phyloP scores from a whole-genome alignment of 2,329 filamentous ascomycete genomes.

The Exophiala oligosperma region DNA sequence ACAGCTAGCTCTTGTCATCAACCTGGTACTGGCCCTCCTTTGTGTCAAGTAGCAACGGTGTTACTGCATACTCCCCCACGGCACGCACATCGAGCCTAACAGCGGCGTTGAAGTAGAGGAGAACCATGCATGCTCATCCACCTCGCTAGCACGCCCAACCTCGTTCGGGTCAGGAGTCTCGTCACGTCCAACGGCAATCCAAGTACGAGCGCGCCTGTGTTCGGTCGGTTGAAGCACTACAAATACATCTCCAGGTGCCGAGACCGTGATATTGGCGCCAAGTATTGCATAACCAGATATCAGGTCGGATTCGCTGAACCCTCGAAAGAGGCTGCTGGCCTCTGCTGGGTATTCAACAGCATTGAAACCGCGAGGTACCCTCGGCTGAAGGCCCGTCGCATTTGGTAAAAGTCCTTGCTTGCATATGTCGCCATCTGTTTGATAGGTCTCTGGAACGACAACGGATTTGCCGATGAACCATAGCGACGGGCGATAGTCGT shows the following conservation, averaged over 20 bases:
- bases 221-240: not conserved
- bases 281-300: not conserved
- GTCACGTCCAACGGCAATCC: not conserved
- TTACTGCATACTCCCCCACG: not conserved
- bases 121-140: not conserved
- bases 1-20: no score
- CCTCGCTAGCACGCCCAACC: not conserved
- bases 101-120: not conserved
- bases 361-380: not conserved
- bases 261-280: not conserved
- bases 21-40: no score
- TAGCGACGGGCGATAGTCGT: conserved; percentile 3
- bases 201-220: not conserved
- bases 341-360: not conserved
- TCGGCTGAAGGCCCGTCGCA: not conserved
- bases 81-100: not conserved
- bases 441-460: not conserved
- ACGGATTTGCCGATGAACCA: not conserved
- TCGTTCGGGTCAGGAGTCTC: not conserved
- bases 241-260: not conserved
- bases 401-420: not conserved
- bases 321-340: not conserved
- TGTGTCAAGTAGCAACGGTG: no score
- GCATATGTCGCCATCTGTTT: not conserved
- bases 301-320: not conserved